A percentile compares a stretch with the other conserved stretches of the same genome.
Evolutionary conservation across 345 rosid genomes (phyloP).

Genomic region (Eucalyptus marginata): DNA sequence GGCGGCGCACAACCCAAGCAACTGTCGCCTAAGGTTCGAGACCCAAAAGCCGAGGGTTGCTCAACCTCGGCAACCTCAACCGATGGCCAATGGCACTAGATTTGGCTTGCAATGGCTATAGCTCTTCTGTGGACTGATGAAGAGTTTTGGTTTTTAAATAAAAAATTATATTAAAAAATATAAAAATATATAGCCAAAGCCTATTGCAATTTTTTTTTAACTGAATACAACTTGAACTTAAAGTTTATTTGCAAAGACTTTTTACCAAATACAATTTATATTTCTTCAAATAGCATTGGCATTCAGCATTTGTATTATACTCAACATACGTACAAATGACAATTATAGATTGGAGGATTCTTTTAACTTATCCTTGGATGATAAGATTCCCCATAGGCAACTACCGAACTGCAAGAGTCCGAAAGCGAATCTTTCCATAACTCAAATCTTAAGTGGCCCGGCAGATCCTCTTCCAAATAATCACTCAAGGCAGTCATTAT

Average conservation of each 20-base stretch:
- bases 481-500: not conserved
- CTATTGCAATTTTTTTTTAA: too few relatives aligned
- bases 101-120: too few relatives aligned
- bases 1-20: fast-evolving
- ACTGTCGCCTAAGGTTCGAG: fast-evolving
- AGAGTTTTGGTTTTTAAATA: too few relatives aligned
- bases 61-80: fast-evolving
- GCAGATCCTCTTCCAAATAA: not conserved
- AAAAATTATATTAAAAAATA: too few relatives aligned
- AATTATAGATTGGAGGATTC: not conserved
- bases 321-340: not conserved
- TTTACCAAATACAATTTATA: too few relatives aligned
- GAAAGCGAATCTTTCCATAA: not conserved
- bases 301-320: too few relatives aligned
- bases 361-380: not conserved
- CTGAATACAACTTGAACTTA: too few relatives aligned
- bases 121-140: too few relatives aligned
- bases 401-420: not conserved
- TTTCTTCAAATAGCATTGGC: too few relatives aligned
- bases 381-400: not conserved
- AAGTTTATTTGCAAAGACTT: too few relatives aligned
- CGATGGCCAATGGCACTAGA: fast-evolving
- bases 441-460: not conserved
- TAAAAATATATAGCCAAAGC: too few relatives aligned
- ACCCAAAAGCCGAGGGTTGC: fast-evolving